Percentiles rank a stretch among this genome's conserved stretches.
phyloP scores from a whole-genome alignment of 192 early-diverging fungal genomes.

The Rhizophagus prolifer region DNA sequence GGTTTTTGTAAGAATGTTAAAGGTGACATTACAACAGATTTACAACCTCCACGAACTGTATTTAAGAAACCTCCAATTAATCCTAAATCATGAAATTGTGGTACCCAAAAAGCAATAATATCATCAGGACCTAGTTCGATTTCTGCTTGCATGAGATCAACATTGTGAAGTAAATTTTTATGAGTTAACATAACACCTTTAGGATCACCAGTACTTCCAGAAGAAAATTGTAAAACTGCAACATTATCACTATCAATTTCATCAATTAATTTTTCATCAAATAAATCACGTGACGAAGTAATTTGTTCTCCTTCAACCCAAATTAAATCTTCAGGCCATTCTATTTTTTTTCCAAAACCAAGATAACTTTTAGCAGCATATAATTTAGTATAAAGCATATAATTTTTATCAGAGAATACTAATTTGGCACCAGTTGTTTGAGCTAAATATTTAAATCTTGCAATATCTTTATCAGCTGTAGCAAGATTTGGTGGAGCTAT shows the following conservation, averaged over 20 bases:
- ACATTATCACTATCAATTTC: conserved; percentile 15
- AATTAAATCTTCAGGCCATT: conserved; percentile 26
- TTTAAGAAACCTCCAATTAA: conserved; percentile 26
- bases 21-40: conserved; percentile 22
- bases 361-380: conserved; percentile 13
- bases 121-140: neutral
- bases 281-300: neutral
- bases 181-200: conserved; percentile 21
- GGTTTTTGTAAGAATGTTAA: conserved; percentile 25
- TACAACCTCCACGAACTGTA: conserved; percentile 14
- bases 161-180: conserved; percentile 17
- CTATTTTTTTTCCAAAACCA: conserved; percentile 6
- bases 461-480: conserved; percentile 25
- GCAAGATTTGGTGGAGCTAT: conserved; percentile 23
- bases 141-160: conserved; percentile 23
- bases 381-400: conserved; percentile 3
- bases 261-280: conserved; percentile 19
- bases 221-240: conserved; percentile 28
- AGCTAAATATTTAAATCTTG: conserved; percentile 5
- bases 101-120: conserved; percentile 22
- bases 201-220: conserved; percentile 23
- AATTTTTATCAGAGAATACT: conserved; percentile 14
- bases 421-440: conserved; percentile 2
- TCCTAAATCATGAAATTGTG: conserved; percentile 23
- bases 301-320: conserved; percentile 17